Percentiles rank a stretch among this genome's conserved stretches.
These are phyloP conservation scores for Thraustochytrium striatum DNA, from an alignment of 352 stramenopile genomes.

Conservation along the genomic window DNA sequence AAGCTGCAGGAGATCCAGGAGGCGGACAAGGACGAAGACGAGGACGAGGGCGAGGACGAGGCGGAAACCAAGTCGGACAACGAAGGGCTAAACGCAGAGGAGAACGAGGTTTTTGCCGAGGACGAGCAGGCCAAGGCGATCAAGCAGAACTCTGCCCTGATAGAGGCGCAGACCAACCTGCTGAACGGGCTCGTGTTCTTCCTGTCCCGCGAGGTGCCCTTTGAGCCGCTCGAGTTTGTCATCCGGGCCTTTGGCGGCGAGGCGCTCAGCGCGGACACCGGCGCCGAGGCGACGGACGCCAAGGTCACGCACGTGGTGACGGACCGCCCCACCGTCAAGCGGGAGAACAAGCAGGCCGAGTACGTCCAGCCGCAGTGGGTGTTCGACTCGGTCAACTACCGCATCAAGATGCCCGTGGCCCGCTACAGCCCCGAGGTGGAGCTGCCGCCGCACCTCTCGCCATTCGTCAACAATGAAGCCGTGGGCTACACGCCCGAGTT, in stretches of 20 bases:
- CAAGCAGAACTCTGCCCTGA: slow-evolving; percentile 61
- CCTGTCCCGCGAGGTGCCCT: slow-evolving; percentile 88
- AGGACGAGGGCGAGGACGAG: slow-evolving; percentile 63
- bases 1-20: slow-evolving; percentile 34
- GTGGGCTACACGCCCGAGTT: slow-evolving; percentile 97
- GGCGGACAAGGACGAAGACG: slow-evolving; percentile 63
- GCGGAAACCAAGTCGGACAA: slow-evolving; percentile 61
- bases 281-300: slow-evolving; percentile 60
- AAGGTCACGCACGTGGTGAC: slow-evolving; percentile 95
- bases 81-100: slow-evolving; percentile 58
- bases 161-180: slow-evolving; percentile 56
- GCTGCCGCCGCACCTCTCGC: slow-evolving; percentile 83
- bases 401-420: slow-evolving; percentile 82
- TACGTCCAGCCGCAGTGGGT: slow-evolving; percentile 99
- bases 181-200: slow-evolving; percentile 81
- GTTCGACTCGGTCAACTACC: slow-evolving; percentile 95
- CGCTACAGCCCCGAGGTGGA: slow-evolving; percentile 84
- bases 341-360: slow-evolving; percentile 65
- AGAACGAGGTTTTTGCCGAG: slow-evolving; percentile 63
- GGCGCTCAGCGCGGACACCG: slow-evolving; percentile 73
- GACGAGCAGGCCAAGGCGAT: slow-evolving; percentile 60
- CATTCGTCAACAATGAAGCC: slow-evolving; percentile 93
- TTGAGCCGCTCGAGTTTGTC: slow-evolving; percentile 89
- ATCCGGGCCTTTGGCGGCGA: slow-evolving; percentile 85
- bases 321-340: slow-evolving; percentile 74